These are phyloP conservation scores for Naganishia antarctica DNA, from an alignment of 768 basidiomycete species.

Conservation along the genomic window DNA sequence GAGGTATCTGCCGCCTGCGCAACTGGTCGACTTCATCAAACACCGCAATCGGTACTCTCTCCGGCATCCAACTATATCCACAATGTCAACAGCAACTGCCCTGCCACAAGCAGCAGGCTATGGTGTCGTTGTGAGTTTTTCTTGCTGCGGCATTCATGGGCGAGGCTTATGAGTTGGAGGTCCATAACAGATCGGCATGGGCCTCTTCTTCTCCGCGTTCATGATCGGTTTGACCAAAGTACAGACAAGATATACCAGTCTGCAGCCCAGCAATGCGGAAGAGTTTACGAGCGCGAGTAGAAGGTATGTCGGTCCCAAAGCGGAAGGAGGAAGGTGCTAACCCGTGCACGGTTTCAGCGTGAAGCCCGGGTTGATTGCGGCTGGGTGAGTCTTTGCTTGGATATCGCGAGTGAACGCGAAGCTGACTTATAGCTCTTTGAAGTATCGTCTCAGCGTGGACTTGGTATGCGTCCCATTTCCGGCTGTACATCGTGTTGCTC, in stretches of 20 bases:
- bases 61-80: neutral
- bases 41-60: too few relatives aligned
- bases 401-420: too few relatives aligned
- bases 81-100: constrained; percentile 5
- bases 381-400: constrained; percentile 77
- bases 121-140: constrained; percentile 61
- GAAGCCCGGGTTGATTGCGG: constrained; percentile 85
- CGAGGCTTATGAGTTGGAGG: neutral
- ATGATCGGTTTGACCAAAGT: constrained; percentile 73
- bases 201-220: constrained; percentile 71
- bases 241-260: constrained; percentile 71
- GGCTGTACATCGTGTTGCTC: too few relatives aligned
- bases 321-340: neutral
- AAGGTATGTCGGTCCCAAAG: constrained; percentile 30
- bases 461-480: neutral
- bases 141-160: neutral
- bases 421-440: too few relatives aligned
- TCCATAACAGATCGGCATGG: constrained; percentile 58
- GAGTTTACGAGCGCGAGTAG: constrained; percentile 50
- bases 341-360: constrained; percentile 51
- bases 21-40: neutral
- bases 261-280: constrained; percentile 70
- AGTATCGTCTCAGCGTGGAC: constrained; percentile 65
- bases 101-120: constrained; percentile 79
- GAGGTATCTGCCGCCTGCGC: neutral